Percentiles rank a stretch among this genome's conserved stretches.
Evolutionary conservation across 1,284 basidiomycete genomes (phyloP).

Genomic region (Fistulina hepatica): DNA sequence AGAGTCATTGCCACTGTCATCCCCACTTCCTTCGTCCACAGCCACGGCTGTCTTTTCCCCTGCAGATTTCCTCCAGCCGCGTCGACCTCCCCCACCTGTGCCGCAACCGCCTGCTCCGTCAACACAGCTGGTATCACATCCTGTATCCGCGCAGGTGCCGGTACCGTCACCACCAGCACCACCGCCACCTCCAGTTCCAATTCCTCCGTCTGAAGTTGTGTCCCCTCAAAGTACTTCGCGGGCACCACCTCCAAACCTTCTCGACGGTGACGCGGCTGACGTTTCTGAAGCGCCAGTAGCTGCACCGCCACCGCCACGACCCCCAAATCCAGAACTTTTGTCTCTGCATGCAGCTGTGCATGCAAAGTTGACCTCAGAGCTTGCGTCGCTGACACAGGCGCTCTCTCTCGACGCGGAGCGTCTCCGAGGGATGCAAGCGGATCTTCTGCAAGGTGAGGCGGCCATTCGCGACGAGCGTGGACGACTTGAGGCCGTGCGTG

Average conservation of each 20-base stretch:
- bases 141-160: too few species aligned
- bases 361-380: slow-evolving; percentile 60
- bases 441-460: slow-evolving; percentile 82
- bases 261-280: slow-evolving; percentile 39
- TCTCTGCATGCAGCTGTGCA: slow-evolving; percentile 77
- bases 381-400: slow-evolving; percentile 54
- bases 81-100: not conserved
- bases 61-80: not conserved
- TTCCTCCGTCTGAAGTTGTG: slow-evolving; percentile 14
- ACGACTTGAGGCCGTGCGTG: slow-evolving; percentile 87
- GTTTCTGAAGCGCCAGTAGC: slow-evolving; percentile 14
- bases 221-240: slow-evolving; percentile 13
- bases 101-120: slow-evolving; percentile 4
- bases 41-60: slow-evolving; percentile 1
- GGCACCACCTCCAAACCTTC: slow-evolving; percentile 34
- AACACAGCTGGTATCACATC: slow-evolving; percentile 1
- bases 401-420: slow-evolving; percentile 64
- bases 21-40: slow-evolving; percentile 14
- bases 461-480: slow-evolving; percentile 95
- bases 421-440: slow-evolving; percentile 68
- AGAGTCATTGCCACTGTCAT: slow-evolving; percentile 6
- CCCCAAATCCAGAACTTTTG: slow-evolving; percentile 82
- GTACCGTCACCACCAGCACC: slow-evolving; percentile 13
- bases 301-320: slow-evolving; percentile 58
- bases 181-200: slow-evolving; percentile 9